Base-by-base conservation (phyloP, 164 flowering plant species). In the Liriodendron chinense region DNA sequence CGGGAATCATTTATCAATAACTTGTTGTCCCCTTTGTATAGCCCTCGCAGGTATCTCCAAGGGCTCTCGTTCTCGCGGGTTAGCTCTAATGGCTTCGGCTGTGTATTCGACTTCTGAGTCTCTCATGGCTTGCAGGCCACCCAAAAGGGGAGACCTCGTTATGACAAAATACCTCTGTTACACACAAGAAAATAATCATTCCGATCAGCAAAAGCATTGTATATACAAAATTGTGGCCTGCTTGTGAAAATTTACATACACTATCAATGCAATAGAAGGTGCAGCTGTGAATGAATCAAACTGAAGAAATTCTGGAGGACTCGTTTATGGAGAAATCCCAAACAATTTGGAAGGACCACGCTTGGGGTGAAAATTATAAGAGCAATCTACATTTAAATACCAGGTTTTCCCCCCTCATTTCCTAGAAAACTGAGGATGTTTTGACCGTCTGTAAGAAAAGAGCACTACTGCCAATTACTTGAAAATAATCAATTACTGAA, bases 41-140 rank as follows among this genome's bases (percentile, higher is more conserved):
- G 90, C 53, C 98, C 99, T 56, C 89, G 81, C 47, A 96, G 93
- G 85, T 94, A 96, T 81, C 97, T 88, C 98, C 98, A 94, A 18
- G 99, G 91, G 69, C 99, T 94, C 80, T 96, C 99, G 59, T 96
- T 96, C 28, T 86, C 92, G 9, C n/a, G 99, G 98, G 43, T 87
- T 84, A 57, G 85, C 76, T 78, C 76, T 53, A 81, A 96, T 94
- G 80, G 98, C 94, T 57, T 90, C 80, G 18, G 83, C 69, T 7
- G 94, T 78, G 78, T 90, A 93, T 20, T 50, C 74, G 57, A 91
- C 96, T 87, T 96, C 98, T 47, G 94, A 88, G 0, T 86, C 91
- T 83, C 96, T 88, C 89, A 87, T 85, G 73, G 89, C 86, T 72
- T 85, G 73, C 34, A 93, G 84, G 72, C 98, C 99, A 69, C 99